Base-by-base conservation (phyloP, 2,329 filamentous ascomycete species). In the Botrytis aclada region DNA sequence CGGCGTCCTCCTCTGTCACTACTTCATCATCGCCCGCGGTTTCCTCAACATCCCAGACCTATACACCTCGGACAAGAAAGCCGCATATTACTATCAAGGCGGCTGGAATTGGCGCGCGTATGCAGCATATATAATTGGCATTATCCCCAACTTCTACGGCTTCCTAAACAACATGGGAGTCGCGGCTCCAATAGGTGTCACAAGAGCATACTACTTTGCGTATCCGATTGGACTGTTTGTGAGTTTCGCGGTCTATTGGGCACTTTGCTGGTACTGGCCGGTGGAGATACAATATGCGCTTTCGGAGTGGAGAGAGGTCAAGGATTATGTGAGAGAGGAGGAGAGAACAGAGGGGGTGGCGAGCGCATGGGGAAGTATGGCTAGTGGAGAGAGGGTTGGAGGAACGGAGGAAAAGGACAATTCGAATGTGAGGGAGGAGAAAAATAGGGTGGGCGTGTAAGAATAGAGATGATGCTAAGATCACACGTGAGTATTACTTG, bases 191-290 rank as follows among this genome's bases (percentile, higher is more conserved):
- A 7, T 80, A 0, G 80, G 80, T 0, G 77, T 82, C 4, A 80
- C 78, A 0, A 77, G 80, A 25, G 88, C 89, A 79, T 89, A 90
- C 76, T 88, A 87, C 74, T 82, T 90, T 37, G 87, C 87, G 0
- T 86, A 85, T 72, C 84, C 85, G 76, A 86, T 88, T 9, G 84
- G 85, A 5, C 83, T 90, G 72, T 84, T 85, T 70, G 80, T 89
- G 18, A 78, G 77, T 12, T 79, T 80, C 32, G 64, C 73, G 1
- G 74, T 76, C 0, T 83, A 79, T 73, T 81, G 77, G 76, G 71
- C 72, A 1, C 58, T 75, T 12, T 76, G 75, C 70, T 72, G 39
- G 34, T 18, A 75, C 4, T 77, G 66, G 54, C 77, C 77, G 1
- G 77, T 77, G 2, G 41, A 75, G 4, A 56, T 78, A 32, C 76